A percentile compares a stretch with the other conserved stretches of the same genome.
Conservation (phyloP, 108 stramenopile species). For the Cyclotella distinguenda region DNA sequence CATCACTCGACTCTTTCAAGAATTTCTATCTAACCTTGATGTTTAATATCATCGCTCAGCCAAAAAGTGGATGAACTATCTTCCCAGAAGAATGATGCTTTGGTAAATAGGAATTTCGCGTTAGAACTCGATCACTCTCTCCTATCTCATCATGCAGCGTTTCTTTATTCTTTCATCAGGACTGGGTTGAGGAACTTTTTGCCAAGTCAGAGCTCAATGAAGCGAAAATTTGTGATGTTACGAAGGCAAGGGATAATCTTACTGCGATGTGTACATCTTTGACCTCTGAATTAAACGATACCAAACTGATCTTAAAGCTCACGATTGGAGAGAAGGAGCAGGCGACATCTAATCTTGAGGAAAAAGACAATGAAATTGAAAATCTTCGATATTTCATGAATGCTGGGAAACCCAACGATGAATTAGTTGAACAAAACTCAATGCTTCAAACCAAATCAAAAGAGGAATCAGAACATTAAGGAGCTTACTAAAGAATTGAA, state of each 20-base stretch:
- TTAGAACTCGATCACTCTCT: no score
- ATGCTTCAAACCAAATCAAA: no score
- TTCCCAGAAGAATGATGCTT: constrained; percentile 40
- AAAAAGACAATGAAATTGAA: constrained; percentile 21
- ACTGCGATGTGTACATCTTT: constrained; percentile 4
- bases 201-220: constrained; percentile 36
- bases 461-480: no score
- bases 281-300: constrained; percentile 8
- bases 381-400: constrained; percentile 1
- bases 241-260: constrained; percentile 18
- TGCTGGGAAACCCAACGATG: not conserved
- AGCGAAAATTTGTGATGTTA: constrained; percentile 8
- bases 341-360: constrained; percentile 10
- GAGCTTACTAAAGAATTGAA: no score
- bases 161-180: constrained; percentile 4
- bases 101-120: constrained; percentile 7
- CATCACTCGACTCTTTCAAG: no score
- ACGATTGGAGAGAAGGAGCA: constrained; percentile 15
- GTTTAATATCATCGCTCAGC: constrained; percentile 29
- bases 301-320: constrained; percentile 3
- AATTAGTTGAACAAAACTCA: no score
- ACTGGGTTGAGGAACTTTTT: constrained; percentile 46
- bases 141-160: no score
- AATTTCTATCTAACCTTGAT: no score
- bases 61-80: constrained; percentile 40